A percentile compares a stretch with the other conserved stretches of the same genome.
Evolutionary conservation across 2,329 filamentous ascomycete genomes (phyloP).

Genomic region (Pseudocercospora pini-densiflorae): DNA sequence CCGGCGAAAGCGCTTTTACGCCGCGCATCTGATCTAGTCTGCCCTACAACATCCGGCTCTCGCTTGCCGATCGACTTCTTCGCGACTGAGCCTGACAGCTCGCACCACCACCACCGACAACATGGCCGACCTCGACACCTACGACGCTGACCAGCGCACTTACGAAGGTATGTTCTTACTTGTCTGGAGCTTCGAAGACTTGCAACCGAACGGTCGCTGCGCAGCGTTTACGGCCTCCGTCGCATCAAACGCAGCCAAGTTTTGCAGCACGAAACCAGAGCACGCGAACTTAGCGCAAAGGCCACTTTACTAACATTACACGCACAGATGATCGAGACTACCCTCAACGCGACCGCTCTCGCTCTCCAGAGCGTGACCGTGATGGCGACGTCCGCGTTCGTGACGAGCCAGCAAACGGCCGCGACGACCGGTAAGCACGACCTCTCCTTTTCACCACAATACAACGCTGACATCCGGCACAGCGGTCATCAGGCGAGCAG

Average conservation of each 20-base stretch:
- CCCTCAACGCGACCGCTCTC: conserved; percentile 64
- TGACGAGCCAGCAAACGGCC: conserved; percentile 67
- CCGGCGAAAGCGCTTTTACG: no score
- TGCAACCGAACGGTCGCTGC: conserved; percentile 13
- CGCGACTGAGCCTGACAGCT: neutral
- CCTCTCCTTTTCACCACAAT: neutral
- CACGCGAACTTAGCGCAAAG: neutral
- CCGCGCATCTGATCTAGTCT: neutral
- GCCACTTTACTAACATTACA: neutral
- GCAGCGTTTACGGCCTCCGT: neutral
- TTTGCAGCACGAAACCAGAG: neutral
- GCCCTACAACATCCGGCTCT: neutral
- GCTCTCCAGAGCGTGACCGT: conserved; percentile 60
- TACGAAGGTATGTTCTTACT: conserved; percentile 64
- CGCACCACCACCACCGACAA: conserved; percentile 6
- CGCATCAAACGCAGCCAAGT: neutral
- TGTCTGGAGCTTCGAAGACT: neutral
- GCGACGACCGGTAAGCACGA: conserved; percentile 56
- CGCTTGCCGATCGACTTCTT: conserved; percentile 4
- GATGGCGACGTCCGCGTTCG: conserved; percentile 57
- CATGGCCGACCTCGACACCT: conserved; percentile 61
- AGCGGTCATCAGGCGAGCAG: conserved; percentile 17
- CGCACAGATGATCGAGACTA: conserved; percentile 63
- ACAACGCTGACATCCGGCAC: neutral
- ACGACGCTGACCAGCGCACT: conserved; percentile 67